These are phyloP conservation scores for Erythrophleum ivorense DNA, from an alignment of 331 rosid species.

Conservation along the genomic window DNA sequence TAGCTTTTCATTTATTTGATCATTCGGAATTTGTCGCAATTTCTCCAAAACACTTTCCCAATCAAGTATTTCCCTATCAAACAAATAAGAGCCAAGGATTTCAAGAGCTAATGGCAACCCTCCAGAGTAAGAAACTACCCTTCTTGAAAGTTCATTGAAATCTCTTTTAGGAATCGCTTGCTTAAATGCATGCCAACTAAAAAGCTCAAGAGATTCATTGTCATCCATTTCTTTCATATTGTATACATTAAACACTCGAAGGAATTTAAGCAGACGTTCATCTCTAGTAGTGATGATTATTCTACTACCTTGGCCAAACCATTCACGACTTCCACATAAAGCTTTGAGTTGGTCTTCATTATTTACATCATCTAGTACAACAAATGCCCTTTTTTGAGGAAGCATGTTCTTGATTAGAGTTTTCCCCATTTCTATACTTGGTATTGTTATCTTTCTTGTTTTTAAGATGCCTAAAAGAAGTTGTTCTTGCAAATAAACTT, in stretches of 20 bases:
- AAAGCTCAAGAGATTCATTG: slow-evolving; percentile 2
- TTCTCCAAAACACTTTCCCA: neutral
- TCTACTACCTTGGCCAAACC: neutral
- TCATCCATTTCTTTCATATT: neutral
- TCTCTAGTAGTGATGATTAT: neutral
- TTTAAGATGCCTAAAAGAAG: neutral
- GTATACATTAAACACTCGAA: neutral
- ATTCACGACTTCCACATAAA: neutral
- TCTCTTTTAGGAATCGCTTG: neutral
- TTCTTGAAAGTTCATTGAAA: neutral
- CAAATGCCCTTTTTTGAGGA: neutral
- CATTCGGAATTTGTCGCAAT: neutral
- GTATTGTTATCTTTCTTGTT: neutral
- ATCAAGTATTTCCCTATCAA: too few relatives aligned
- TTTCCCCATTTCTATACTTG: neutral
- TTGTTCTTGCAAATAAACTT: too few relatives aligned
- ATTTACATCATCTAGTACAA: neutral
- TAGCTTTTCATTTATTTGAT: neutral
- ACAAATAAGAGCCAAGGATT: slow-evolving; percentile 1
- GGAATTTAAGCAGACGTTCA: neutral
- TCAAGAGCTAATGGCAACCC: neutral
- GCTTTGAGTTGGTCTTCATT: neutral
- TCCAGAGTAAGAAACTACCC: neutral
- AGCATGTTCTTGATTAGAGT: neutral
- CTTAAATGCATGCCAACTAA: neutral